Percentiles rank a stretch among this genome's conserved stretches.
Conservation (phyloP, 2,329 filamentous ascomycete species). For the Stemphylium beticola region DNA sequence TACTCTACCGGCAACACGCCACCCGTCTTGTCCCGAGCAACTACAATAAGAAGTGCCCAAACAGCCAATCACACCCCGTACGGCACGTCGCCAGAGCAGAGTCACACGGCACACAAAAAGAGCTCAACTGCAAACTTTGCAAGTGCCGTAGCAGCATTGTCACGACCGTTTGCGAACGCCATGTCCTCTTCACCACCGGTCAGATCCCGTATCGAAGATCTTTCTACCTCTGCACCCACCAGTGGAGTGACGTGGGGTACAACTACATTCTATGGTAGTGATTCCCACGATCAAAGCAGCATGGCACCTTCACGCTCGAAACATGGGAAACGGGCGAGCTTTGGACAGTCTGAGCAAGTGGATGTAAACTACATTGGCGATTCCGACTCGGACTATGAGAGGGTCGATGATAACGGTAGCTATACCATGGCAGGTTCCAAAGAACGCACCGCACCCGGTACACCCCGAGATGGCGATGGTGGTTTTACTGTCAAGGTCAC, state of each 20-base stretch:
- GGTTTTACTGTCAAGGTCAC: conserved; percentile 53
- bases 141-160: conserved; percentile 49
- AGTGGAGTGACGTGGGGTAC: conserved; percentile 56
- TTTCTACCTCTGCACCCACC: conserved; percentile 51
- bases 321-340: conserved; percentile 49
- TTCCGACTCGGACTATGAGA: conserved; percentile 44
- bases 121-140: conserved; percentile 48
- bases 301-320: conserved; percentile 40
- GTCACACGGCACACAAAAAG: conserved; percentile 38
- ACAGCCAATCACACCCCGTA: conserved; percentile 50
- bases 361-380: conserved; percentile 40
- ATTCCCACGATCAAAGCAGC: conserved; percentile 36
- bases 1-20: conserved; percentile 61
- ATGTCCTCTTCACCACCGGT: conserved; percentile 48
- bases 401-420: conserved; percentile 18
- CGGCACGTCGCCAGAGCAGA: conserved; percentile 52
- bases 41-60: conserved; percentile 42
- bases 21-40: conserved; percentile 52
- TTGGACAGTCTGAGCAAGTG: conserved; percentile 41
- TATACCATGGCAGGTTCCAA: conserved; percentile 26
- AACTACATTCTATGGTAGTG: conserved; percentile 49
- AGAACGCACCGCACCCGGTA: conserved; percentile 30
- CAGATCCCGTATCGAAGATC: conserved; percentile 45
- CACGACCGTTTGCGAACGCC: conserved; percentile 48
- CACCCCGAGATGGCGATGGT: conserved; percentile 16